Evolutionary conservation across 495 filamentous ascomycete species (phyloP).

Genomic region (Chaetomidium leptoderma): DNA sequence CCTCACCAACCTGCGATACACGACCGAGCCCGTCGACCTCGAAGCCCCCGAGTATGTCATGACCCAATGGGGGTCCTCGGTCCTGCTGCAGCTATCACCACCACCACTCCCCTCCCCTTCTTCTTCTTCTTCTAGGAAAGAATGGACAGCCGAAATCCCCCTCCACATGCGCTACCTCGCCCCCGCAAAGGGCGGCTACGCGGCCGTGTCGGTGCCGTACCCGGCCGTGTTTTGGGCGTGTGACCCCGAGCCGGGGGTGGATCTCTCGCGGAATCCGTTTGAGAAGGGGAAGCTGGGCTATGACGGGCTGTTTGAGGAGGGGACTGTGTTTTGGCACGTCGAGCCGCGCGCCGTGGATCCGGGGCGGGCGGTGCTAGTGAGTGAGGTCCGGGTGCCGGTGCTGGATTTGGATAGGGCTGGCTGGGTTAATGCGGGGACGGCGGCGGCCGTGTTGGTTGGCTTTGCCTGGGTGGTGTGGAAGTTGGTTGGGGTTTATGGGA

Average conservation of each 20-base stretch:
- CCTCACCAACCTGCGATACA: constrained; percentile 60
- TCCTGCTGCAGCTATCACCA: constrained; percentile 70
- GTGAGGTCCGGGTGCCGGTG: constrained; percentile 68
- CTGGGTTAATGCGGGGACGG: constrained; percentile 67
- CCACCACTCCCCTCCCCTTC: no score
- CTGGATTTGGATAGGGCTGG: constrained; percentile 56
- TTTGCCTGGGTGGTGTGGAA: constrained; percentile 73
- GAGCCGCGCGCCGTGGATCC: constrained; percentile 49
- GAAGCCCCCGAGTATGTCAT: constrained; percentile 85
- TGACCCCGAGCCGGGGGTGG: constrained; percentile 62
- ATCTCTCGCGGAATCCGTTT: constrained; percentile 79
- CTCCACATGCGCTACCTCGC: constrained; percentile 83
- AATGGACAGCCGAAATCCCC: constrained; percentile 75
- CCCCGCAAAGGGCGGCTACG: constrained; percentile 51
- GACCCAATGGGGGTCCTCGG: constrained; percentile 70
- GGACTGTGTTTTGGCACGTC: constrained; percentile 84
- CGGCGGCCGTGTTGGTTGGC: constrained; percentile 61
- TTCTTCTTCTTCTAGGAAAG: constrained; percentile 5
- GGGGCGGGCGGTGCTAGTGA: constrained; percentile 45
- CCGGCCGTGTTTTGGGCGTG: constrained; percentile 95
- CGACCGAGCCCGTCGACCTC: constrained; percentile 80
- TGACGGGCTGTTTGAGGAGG: constrained; percentile 74
- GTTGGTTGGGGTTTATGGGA: constrained; percentile 44
- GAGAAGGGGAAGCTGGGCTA: constrained; percentile 80
- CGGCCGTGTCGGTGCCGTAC: constrained; percentile 53